Percentiles rank a stretch among this genome's conserved stretches.
Conservation (phyloP, 345 rosid genomes). For the Salix caprea region DNA sequence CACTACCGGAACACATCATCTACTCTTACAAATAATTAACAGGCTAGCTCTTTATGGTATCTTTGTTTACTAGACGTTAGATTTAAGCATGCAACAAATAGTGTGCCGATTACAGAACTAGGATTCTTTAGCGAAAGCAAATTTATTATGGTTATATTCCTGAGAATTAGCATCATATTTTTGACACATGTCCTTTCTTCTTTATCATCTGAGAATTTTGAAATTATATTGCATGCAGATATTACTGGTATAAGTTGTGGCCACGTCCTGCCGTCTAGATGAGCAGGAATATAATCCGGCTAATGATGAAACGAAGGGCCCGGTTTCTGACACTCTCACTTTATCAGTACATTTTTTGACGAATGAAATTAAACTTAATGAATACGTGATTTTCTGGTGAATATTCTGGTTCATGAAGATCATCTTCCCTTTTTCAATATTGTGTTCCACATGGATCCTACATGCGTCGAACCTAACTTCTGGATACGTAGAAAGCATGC, state of each 20-base stretch:
- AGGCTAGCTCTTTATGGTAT: neutral
- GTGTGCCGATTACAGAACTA: neutral
- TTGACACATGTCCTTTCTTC: neutral
- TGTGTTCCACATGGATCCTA: no score
- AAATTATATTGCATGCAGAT: neutral
- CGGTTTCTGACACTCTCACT: neutral
- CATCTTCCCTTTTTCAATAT: no score
- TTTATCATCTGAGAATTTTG: neutral
- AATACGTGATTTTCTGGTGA: no score
- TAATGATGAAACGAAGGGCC: conserved; percentile 13
- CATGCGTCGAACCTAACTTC: no score
- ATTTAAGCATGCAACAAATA: neutral
- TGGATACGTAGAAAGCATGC: neutral
- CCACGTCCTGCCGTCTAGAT: neutral
- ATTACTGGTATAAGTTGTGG: neutral
- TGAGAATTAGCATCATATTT: neutral
- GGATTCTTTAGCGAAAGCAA: neutral
- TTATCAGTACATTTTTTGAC: neutral
- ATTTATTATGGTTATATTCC: neutral
- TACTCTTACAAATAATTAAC: neutral
- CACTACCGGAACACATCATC: neutral
- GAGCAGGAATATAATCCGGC: conserved; percentile 2
- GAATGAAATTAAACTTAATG: neutral
- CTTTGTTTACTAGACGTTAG: neutral
- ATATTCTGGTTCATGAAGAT: no score